Evolutionary conservation across 192 early-diverging fungal genomes (phyloP).

Genomic region (Coemansia sp.): DNA sequence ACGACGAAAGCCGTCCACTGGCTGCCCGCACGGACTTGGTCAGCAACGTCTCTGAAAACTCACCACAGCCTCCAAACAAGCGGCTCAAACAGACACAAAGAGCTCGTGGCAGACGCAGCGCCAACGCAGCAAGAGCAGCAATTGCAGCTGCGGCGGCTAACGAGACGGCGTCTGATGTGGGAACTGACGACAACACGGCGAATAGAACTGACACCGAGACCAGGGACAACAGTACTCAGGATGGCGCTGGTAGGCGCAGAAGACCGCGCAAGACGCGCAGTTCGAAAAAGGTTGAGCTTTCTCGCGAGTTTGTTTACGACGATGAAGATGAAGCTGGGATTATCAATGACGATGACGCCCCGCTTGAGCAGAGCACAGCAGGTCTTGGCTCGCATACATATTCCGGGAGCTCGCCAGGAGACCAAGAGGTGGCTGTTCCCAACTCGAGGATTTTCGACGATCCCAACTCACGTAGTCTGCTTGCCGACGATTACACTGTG

Average conservation of each 20-base stretch:
- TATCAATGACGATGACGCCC: slow-evolving; percentile 16
- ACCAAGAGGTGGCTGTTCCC: slow-evolving; percentile 31
- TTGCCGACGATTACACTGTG: slow-evolving; percentile 30
- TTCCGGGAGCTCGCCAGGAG: slow-evolving; percentile 1
- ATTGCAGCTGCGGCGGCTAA: slow-evolving; percentile 7
- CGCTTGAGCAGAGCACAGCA: slow-evolving; percentile 34
- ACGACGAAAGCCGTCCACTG: slow-evolving; percentile 40
- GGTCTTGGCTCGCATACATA: slow-evolving; percentile 6
- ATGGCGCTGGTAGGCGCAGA: slow-evolving; percentile 14
- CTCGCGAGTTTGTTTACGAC: slow-evolving; percentile 44
- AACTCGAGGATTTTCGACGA: slow-evolving; percentile 3
- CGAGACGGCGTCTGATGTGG: slow-evolving; percentile 2
- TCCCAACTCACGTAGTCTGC: background rate
- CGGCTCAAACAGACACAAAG: slow-evolving; percentile 23
- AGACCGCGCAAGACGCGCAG: slow-evolving; percentile 19
- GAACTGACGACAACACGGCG: slow-evolving; percentile 8
- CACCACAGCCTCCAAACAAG: slow-evolving; percentile 21
- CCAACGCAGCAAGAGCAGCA: slow-evolving; percentile 17
- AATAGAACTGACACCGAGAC: slow-evolving; percentile 1
- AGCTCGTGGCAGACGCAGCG: slow-evolving; percentile 13
- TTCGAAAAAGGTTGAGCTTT: slow-evolving; percentile 41
- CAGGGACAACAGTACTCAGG: too few relatives aligned
- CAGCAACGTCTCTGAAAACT: background rate
- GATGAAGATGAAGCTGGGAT: slow-evolving; percentile 27
- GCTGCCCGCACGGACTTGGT: slow-evolving; percentile 15